phyloP scores from a whole-genome alignment of 202 grass and related monocot species.

The Hordeum pubiflorum region DNA sequence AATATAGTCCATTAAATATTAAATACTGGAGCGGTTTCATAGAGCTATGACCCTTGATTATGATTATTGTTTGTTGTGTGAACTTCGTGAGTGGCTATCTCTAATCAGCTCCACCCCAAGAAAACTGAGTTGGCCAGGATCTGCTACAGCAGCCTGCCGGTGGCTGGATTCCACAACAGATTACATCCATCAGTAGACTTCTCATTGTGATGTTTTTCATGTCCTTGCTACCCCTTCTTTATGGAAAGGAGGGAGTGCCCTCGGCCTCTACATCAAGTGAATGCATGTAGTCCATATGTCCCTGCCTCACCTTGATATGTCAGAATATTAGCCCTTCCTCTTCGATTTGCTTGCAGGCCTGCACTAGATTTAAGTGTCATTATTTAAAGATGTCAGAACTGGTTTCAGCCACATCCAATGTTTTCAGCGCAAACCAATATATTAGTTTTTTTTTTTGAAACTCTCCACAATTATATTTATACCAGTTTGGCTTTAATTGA shows the following conservation, averaged over 20 bases:
- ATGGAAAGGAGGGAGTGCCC: background rate
- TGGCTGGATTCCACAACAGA: background rate
- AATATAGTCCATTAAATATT: no score
- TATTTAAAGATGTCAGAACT: background rate
- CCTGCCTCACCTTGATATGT: conserved; percentile 1
- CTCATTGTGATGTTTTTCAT: background rate
- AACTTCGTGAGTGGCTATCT: no score
- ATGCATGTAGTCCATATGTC: background rate
- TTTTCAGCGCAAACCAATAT: background rate
- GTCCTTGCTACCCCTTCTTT: background rate
- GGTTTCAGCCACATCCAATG: background rate
- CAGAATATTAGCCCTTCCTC: background rate
- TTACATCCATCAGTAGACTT: background rate
- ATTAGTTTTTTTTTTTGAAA: no score
- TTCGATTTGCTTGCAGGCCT: conserved; percentile 3
- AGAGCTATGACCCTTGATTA: no score
- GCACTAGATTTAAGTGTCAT: background rate
- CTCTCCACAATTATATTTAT: no score
- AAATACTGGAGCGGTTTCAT: no score
- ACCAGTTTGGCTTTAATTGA: background rate
- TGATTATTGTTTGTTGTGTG: no score
- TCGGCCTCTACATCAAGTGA: background rate
- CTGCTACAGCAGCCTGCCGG: no score
- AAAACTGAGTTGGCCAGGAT: no score
- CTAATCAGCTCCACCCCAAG: no score